These are phyloP conservation scores for Imleria badia DNA, from an alignment of 768 basidiomycete genomes.

Conservation along the genomic window DNA sequence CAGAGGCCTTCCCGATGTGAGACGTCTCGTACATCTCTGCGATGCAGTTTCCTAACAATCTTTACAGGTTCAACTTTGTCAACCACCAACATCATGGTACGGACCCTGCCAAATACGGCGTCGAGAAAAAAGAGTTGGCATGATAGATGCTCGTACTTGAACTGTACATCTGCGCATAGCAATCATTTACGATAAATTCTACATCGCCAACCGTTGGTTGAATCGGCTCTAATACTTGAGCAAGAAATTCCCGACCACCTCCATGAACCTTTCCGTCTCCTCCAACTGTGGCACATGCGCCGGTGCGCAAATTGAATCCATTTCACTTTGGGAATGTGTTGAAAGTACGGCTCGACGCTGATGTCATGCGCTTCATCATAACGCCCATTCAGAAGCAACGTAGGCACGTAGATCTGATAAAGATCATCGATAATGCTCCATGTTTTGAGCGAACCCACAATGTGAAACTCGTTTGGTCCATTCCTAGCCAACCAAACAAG, in stretches of 20 bases:
- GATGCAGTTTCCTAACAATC: constrained; percentile 5
- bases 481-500: constrained; percentile 27
- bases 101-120: constrained; percentile 77
- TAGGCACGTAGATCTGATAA: constrained; percentile 34
- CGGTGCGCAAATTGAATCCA: constrained; percentile 38
- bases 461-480: constrained; percentile 41
- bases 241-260: constrained; percentile 34
- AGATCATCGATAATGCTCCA: constrained; percentile 37
- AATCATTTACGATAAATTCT: neutral
- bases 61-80: constrained; percentile 89
- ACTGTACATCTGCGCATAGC: constrained; percentile 8
- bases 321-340: constrained; percentile 31
- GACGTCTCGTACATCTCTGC: constrained; percentile 22
- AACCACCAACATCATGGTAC: constrained; percentile 87
- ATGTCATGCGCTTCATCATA: constrained; percentile 38
- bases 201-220: too few relatives aligned
- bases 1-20: constrained; percentile 78
- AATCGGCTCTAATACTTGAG: constrained; percentile 11
- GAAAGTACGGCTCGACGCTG: constrained; percentile 34
- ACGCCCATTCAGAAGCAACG: constrained; percentile 37
- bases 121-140: constrained; percentile 30
- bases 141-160: constrained; percentile 16
- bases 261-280: constrained; percentile 37
- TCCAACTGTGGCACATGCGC: constrained; percentile 38
- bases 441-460: constrained; percentile 33